Evolutionary conservation across 352 stramenopile species (phyloP).

Genomic region (Synura sp.): DNA sequence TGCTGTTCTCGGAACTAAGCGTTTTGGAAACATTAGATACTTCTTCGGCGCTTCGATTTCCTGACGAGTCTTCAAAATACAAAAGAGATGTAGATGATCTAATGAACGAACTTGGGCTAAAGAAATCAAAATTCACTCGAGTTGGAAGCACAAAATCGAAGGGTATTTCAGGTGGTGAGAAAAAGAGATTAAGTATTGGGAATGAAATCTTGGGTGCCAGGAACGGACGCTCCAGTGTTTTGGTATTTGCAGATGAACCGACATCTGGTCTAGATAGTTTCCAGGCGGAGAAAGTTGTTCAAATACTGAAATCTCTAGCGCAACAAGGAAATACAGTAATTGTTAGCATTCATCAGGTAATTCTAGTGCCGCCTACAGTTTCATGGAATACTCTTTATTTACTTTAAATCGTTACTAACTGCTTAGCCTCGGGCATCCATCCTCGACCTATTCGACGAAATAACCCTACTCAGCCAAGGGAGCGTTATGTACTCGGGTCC

Average conservation of each 20-base stretch:
- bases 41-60: conserved; percentile 65
- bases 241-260: conserved; percentile 76
- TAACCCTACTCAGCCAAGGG: conserved; percentile 69
- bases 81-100: conserved; percentile 37
- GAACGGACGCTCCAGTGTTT: conserved; percentile 71
- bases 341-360: conserved; percentile 69
- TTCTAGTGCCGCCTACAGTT: background rate
- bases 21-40: conserved; percentile 73
- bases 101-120: background rate
- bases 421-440: conserved; percentile 79
- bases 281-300: conserved; percentile 74
- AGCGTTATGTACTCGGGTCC: conserved; percentile 58
- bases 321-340: conserved; percentile 69
- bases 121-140: background rate
- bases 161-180: conserved; percentile 80
- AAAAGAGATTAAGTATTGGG: conserved; percentile 72
- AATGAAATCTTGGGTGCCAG: conserved; percentile 74
- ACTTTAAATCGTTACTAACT: too few relatives aligned
- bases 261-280: conserved; percentile 61
- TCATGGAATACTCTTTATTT: conserved; percentile 57
- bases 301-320: conserved; percentile 69
- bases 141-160: conserved; percentile 47
- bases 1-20: conserved; percentile 67
- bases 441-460: conserved; percentile 75
- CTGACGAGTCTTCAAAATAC: conserved; percentile 43